phyloP scores from a whole-genome alignment of 2,329 filamentous ascomycete species.

The Diaporthe nobilis region DNA sequence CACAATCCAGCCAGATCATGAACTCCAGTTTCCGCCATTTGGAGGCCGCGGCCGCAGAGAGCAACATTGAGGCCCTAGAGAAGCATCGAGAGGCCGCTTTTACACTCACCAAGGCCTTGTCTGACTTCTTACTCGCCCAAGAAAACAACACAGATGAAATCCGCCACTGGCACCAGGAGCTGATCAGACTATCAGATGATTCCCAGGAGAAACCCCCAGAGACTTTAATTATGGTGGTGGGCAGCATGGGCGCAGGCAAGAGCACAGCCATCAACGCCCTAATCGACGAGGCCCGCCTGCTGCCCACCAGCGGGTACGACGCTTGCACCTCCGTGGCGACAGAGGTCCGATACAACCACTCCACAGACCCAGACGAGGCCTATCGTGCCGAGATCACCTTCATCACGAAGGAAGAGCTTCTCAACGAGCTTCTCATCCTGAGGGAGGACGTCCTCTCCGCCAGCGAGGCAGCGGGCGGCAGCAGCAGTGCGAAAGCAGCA shows the following conservation, averaged over 20 bases:
- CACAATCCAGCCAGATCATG: neutral
- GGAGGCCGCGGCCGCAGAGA: slow-evolving; percentile 9
- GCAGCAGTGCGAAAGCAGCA: neutral
- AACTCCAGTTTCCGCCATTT: neutral
- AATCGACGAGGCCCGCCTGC: slow-evolving; percentile 64
- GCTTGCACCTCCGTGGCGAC: slow-evolving; percentile 74
- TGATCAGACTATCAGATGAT: neutral
- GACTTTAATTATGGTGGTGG: slow-evolving; percentile 58
- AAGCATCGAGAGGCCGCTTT: neutral
- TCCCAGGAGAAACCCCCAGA: neutral
- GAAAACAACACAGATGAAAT: neutral
- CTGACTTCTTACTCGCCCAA: neutral
- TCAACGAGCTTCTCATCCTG: slow-evolving; percentile 63
- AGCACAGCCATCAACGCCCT: slow-evolving; percentile 74
- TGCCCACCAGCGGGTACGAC: slow-evolving; percentile 63
- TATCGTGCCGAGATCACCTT: slow-evolving; percentile 69
- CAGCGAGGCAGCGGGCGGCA: neutral
- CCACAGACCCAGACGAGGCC: slow-evolving; percentile 49
- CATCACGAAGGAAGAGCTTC: slow-evolving; percentile 65
- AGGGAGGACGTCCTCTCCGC: neutral
- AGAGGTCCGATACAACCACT: slow-evolving; percentile 70
- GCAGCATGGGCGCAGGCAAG: slow-evolving; percentile 73
- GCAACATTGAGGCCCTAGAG: neutral
- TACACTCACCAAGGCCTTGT: neutral
- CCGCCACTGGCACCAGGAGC: neutral